These are phyloP conservation scores for Flaveria sonorensis DNA, from an alignment of 129 eudicot genomes.

Conservation along the genomic window DNA sequence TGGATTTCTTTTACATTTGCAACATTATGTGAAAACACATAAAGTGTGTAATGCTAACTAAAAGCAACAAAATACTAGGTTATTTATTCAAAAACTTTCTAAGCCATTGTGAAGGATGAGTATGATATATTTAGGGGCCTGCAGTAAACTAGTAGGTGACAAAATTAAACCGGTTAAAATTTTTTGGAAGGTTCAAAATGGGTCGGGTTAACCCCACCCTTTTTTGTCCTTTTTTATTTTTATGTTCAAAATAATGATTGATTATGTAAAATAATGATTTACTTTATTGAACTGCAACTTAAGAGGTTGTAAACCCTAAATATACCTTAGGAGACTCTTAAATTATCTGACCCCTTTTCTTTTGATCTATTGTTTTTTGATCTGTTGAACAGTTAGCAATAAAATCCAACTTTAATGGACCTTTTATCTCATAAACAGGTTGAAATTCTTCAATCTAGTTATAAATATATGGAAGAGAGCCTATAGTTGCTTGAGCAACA, in stretches of 20 bases:
- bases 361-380: background rate
- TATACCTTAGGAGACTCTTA: background rate
- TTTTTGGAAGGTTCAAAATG: background rate
- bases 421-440: background rate
- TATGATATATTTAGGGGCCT: constrained; percentile 4
- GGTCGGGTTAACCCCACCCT: background rate
- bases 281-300: background rate
- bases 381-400: background rate
- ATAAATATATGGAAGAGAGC: background rate
- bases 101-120: background rate
- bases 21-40: background rate
- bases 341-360: background rate
- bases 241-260: background rate
- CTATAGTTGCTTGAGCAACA: background rate
- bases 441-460: background rate
- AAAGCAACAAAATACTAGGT: constrained; percentile 1
- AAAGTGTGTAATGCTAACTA: background rate
- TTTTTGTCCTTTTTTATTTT: background rate
- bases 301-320: background rate
- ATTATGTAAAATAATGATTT: background rate
- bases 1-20: constrained; percentile 14
- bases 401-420: background rate
- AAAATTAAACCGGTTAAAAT: background rate
- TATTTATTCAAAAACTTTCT: background rate
- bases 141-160: constrained; percentile 1